Evolutionary conservation across 108 stramenopile genomes (phyloP).

Genomic region (Pseudonitzschia delicatissima): DNA sequence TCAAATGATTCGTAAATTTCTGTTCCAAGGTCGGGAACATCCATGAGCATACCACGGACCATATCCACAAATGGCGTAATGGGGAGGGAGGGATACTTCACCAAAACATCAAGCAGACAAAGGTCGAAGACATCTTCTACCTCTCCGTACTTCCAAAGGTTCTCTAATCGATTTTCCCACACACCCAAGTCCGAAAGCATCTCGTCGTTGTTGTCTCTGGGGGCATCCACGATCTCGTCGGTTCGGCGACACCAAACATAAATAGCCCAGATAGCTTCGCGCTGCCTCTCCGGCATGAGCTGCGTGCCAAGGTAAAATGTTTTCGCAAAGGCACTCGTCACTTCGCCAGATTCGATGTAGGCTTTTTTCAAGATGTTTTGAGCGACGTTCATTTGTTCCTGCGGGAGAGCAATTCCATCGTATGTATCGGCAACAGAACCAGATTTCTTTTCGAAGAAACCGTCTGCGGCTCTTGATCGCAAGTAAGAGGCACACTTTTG

Average conservation of each 20-base stretch:
- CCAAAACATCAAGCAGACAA: conserved; percentile 81
- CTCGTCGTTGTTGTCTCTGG: conserved; percentile 63
- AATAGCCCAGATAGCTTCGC: conserved; percentile 91
- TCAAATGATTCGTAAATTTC: conserved; percentile 92
- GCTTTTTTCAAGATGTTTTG: conserved; percentile 59
- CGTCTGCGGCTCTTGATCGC: conserved; percentile 51
- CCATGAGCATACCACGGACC: conserved; percentile 97
- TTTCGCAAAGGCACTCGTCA: conserved; percentile 93
- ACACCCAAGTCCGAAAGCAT: conserved; percentile 77
- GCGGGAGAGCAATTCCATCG: background rate
- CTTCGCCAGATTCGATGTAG: conserved; percentile 93
- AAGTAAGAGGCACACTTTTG: conserved; percentile 72
- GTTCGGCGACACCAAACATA: conserved; percentile 98
- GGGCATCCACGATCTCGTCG: conserved; percentile 97
- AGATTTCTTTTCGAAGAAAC: conserved; percentile 44
- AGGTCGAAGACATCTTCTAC: conserved; percentile 92
- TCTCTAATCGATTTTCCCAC: conserved; percentile 86
- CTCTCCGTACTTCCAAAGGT: conserved; percentile 77
- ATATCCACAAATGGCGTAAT: conserved; percentile 94
- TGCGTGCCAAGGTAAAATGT: conserved; percentile 95
- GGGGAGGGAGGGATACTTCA: conserved; percentile 83
- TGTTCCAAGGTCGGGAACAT: conserved; percentile 89
- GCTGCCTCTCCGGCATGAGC: conserved; percentile 63
- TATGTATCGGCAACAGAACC: background rate
- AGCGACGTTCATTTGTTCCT: conserved; percentile 37